Conservation (phyloP, 345 rosid species). For the Combretum micranthum region DNA sequence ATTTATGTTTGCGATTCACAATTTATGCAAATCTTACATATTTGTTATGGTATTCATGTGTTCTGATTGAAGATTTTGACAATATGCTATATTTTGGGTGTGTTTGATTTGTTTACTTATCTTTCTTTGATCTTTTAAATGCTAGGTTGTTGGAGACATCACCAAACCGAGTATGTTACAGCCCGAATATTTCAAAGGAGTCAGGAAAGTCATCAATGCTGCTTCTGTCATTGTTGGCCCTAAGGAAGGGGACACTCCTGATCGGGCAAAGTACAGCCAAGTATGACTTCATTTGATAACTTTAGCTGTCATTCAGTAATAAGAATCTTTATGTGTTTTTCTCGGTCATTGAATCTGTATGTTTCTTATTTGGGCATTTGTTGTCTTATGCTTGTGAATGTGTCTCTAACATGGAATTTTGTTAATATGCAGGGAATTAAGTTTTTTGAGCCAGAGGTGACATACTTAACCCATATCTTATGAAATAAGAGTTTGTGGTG, state of each 20-base stretch:
- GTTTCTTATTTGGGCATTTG: background rate
- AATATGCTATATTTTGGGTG: too few relatives aligned
- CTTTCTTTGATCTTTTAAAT: constrained; percentile 4
- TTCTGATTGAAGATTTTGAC: too few relatives aligned
- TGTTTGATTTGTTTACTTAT: background rate
- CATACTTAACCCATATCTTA: constrained; percentile 10
- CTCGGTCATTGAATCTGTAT: background rate
- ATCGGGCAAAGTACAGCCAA: constrained; percentile 88
- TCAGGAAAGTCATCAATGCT: constrained; percentile 77
- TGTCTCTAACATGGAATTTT: constrained; percentile 17
- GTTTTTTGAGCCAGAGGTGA: constrained; percentile 98
- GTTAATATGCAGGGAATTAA: constrained; percentile 68
- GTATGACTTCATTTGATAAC: constrained; percentile 15
- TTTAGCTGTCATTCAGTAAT: too few relatives aligned
- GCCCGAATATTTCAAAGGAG: constrained; percentile 74
- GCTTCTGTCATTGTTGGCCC: constrained; percentile 93
- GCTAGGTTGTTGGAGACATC: constrained; percentile 73
- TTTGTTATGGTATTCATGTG: too few relatives aligned
- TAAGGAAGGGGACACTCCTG: constrained; percentile 98
- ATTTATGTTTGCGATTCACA: background rate
- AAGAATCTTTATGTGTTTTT: background rate
- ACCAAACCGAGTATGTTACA: constrained; percentile 60
- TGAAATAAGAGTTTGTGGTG: constrained; percentile 10
- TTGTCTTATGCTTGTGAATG: background rate
- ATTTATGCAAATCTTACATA: too few relatives aligned